phyloP scores from a whole-genome alignment of 2,329 filamentous ascomycete genomes.

The Myriosclerotinia scirpicola region DNA sequence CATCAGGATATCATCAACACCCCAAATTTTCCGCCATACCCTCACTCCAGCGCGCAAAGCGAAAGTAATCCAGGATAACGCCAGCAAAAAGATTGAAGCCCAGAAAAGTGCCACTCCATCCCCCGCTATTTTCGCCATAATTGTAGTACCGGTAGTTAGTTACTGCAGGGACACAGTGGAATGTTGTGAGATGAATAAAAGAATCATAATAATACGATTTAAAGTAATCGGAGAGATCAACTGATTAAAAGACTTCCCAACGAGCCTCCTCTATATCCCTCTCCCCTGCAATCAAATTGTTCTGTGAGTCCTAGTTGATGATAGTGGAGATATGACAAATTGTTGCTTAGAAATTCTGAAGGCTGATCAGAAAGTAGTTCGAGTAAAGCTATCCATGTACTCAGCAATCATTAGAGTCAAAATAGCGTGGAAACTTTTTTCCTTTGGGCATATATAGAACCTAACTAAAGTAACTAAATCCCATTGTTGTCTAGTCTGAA shows the following conservation, averaged over 20 bases:
- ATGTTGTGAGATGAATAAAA: background rate
- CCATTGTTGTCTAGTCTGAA: too few species aligned
- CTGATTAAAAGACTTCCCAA: slow-evolving; percentile 4
- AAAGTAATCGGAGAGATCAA: background rate
- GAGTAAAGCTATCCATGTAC: background rate
- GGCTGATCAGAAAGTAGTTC: background rate
- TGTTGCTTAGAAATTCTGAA: background rate
- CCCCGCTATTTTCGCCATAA: slow-evolving; percentile 35
- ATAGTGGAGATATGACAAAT: background rate
- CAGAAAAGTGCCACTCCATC: slow-evolving; percentile 36
- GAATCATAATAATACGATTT: background rate
- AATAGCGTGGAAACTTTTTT: background rate
- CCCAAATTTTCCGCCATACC: slow-evolving; percentile 36
- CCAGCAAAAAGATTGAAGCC: slow-evolving; percentile 34
- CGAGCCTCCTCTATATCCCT: background rate
- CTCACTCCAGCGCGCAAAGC: slow-evolving; percentile 32
- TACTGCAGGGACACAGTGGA: background rate
- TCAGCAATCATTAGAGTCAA: background rate
- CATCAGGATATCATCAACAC: slow-evolving; percentile 38
- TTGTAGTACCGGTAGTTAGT: slow-evolving; percentile 11
- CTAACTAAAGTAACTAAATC: too few species aligned
- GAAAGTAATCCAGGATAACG: slow-evolving; percentile 35
- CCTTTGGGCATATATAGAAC: too few species aligned
- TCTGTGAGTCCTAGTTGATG: too few species aligned
- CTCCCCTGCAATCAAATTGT: background rate